These are phyloP conservation scores for Ophiostoma australiae DNA, from an alignment of 2,329 filamentous ascomycete species.

Conservation along the genomic window DNA sequence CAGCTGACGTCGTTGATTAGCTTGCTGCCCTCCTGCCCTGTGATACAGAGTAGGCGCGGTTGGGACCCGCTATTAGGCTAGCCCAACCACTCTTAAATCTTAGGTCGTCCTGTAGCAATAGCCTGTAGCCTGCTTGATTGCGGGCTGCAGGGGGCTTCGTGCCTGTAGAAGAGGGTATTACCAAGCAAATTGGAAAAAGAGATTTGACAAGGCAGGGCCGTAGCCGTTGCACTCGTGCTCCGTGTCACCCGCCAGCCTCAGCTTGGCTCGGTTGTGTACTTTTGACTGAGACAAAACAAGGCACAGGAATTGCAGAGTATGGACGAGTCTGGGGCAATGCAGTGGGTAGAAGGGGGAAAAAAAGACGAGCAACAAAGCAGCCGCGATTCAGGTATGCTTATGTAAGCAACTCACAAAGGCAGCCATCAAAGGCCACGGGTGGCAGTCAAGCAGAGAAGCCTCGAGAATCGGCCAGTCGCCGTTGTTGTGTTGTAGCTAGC, in stretches of 20 bases:
- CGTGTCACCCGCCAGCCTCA: background rate
- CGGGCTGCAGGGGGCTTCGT: background rate
- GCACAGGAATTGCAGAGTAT: background rate
- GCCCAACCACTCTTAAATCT: background rate
- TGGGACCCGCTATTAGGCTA: slow-evolving; percentile 14
- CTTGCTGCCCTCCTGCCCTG: slow-evolving; percentile 4
- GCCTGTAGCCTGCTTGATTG: background rate
- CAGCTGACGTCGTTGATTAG: slow-evolving; percentile 23
- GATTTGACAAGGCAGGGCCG: background rate
- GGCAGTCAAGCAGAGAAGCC: slow-evolving; percentile 1
- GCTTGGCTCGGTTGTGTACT: background rate
- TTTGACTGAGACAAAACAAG: background rate
- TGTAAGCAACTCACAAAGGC: slow-evolving; percentile 20
- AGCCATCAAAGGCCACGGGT: slow-evolving; percentile 21
- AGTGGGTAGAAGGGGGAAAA: background rate
- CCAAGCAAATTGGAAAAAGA: too few relatives aligned
- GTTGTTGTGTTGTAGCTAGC: background rate
- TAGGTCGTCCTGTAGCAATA: background rate
- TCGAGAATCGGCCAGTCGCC: background rate
- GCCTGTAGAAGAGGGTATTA: background rate
- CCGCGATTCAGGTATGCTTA: background rate
- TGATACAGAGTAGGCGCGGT: background rate
- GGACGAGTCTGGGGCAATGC: background rate
- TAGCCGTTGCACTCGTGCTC: background rate
- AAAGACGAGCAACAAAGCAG: background rate